Conservation (phyloP, 768 basidiomycete species). For the Suillus brevipes region DNA sequence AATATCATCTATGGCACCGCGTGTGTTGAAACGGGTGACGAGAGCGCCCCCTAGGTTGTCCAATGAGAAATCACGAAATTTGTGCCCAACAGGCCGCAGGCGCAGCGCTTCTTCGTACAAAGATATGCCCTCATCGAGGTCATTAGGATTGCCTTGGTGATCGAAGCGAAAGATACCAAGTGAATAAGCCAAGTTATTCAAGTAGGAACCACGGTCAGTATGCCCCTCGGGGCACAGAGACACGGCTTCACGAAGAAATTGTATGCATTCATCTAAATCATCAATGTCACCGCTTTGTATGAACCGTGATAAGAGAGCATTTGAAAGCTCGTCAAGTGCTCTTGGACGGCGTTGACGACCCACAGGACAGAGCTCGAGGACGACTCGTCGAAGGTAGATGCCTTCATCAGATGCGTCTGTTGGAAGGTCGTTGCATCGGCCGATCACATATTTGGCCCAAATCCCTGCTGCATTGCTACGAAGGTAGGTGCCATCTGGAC, state of each 20-base stretch:
- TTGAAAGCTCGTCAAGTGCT: background rate
- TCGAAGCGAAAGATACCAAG: background rate
- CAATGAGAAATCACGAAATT: background rate
- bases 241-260: background rate
- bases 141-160: no score
- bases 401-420: background rate
- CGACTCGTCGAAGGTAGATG: background rate
- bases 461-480: no score
- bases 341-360: background rate
- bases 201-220: no score
- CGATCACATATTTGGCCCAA: no score
- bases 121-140: no score
- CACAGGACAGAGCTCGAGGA: background rate
- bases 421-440: background rate
- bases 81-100: background rate
- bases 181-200: no score
- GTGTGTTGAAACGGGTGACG: background rate
- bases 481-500: no score
- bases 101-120: background rate
- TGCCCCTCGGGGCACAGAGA: background rate
- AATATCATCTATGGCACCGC: background rate
- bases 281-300: no score
- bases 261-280: no score
- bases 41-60: background rate
- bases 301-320: no score